Percentiles rank a stretch among this genome's conserved stretches.
phyloP scores from a whole-genome alignment of 306 rosid genomes.

The Sechiopsis laciniata region DNA sequence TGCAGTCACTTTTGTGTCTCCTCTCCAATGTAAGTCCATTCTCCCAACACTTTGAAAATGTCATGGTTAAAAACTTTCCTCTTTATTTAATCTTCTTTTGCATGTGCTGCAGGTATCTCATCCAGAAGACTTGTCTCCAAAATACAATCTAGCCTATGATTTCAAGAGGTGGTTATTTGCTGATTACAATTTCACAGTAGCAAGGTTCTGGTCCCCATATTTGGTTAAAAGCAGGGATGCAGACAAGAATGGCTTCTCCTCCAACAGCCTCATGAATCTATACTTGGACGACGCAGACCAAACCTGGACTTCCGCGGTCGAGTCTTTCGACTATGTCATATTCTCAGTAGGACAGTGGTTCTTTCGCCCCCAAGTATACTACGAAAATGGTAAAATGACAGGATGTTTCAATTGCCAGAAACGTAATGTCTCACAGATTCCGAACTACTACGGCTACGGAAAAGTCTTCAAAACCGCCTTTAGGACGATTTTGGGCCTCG shows the following conservation, averaged over 20 bases:
- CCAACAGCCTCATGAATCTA: slow-evolving; percentile 48
- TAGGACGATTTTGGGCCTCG: slow-evolving; percentile 30
- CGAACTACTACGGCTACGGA: slow-evolving; percentile 41
- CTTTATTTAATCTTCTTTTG: not conserved
- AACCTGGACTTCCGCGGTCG: slow-evolving; percentile 48
- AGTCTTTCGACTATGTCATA: slow-evolving; percentile 55
- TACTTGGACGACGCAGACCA: slow-evolving; percentile 59
- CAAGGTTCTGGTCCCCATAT: slow-evolving; percentile 69
- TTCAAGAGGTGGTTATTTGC: slow-evolving; percentile 48
- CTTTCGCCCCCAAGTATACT: slow-evolving; percentile 48
- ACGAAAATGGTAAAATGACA: slow-evolving; percentile 43
- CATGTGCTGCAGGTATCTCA: slow-evolving; percentile 46
- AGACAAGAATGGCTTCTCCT: slow-evolving; percentile 37
- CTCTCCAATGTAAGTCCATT: slow-evolving; percentile 22
- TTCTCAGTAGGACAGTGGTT: slow-evolving; percentile 94
- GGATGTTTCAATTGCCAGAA: slow-evolving; percentile 58
- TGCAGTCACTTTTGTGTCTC: slow-evolving; percentile 32
- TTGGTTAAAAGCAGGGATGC: slow-evolving; percentile 47
- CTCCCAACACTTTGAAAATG: too few species aligned
- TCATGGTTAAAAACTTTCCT: not conserved
- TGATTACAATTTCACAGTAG: slow-evolving; percentile 67
- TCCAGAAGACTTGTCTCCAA: slow-evolving; percentile 51
- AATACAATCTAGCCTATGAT: slow-evolving; percentile 30
- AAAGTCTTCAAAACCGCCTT: slow-evolving; percentile 65
- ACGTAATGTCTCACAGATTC: slow-evolving; percentile 36